Percentiles rank a stretch among this genome's conserved stretches.
Conservation (phyloP, 805 yeast species). For the Saccharomycopsis capsularis region DNA sequence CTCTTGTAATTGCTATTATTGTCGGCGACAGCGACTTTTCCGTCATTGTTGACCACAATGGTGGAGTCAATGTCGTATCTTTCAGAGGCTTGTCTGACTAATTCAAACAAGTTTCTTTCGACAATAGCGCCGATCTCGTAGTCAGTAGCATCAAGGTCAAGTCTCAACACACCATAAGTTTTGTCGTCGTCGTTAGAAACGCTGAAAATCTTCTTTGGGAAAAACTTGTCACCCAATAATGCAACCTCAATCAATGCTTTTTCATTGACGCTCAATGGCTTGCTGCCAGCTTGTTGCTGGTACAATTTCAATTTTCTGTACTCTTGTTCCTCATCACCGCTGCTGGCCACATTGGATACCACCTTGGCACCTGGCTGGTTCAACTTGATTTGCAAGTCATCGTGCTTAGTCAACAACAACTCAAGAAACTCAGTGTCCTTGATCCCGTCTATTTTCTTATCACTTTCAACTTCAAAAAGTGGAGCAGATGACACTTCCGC, state of each 20-base stretch:
- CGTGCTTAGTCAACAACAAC: slow-evolving; percentile 5
- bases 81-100: slow-evolving; percentile 11
- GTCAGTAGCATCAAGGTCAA: neutral
- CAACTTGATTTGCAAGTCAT: slow-evolving; percentile 7
- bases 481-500: neutral
- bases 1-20: neutral
- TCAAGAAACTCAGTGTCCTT: neutral
- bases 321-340: neutral
- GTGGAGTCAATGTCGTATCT: slow-evolving; percentile 14
- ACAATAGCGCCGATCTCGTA: neutral
- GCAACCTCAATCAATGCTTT: slow-evolving; percentile 4
- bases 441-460: neutral
- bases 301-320: neutral
- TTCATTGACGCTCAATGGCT: neutral
- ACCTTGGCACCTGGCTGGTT: slow-evolving; percentile 2
- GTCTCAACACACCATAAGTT: slow-evolving; percentile 9
- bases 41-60: slow-evolving; percentile 5
- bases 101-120: neutral
- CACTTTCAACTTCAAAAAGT: neutral
- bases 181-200: slow-evolving; percentile 6
- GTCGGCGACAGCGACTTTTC: too few relatives aligned
- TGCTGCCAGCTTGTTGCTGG: neutral
- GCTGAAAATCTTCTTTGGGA: slow-evolving; percentile 5
- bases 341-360: slow-evolving; percentile 1
- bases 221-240: slow-evolving; percentile 5